Conservation (phyloP, 352 stramenopile species). For the Elongisporangium anandrum region DNA sequence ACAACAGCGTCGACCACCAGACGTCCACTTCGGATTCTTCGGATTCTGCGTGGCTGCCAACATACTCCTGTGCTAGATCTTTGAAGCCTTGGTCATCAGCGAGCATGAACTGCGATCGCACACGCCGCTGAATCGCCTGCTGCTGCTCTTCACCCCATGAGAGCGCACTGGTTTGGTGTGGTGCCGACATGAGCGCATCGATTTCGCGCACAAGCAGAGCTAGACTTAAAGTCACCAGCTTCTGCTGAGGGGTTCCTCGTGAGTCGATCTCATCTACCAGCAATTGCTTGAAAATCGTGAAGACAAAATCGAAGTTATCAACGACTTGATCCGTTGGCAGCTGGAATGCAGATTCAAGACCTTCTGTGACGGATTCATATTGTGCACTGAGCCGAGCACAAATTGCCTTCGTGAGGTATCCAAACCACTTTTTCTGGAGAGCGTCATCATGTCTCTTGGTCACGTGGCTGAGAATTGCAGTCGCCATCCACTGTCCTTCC, state of each 20-base stretch:
- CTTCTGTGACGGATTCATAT: conserved; percentile 8
- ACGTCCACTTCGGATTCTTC: background rate
- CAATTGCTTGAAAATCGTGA: conserved; percentile 26
- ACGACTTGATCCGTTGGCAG: conserved; percentile 20
- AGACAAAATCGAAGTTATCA: conserved; percentile 19
- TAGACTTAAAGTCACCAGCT: background rate
- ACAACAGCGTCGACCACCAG: conserved; percentile 45
- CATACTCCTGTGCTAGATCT: background rate
- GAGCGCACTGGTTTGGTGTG: conserved; percentile 1
- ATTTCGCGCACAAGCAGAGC: background rate
- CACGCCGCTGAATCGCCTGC: conserved; percentile 23
- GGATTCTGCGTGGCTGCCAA: background rate
- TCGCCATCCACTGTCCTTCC: conserved; percentile 24
- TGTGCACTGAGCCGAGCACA: conserved; percentile 21
- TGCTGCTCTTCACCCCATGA: conserved; percentile 42
- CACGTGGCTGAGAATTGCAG: conserved; percentile 40
- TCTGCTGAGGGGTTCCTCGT: background rate
- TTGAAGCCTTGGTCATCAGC: background rate
- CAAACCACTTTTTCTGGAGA: conserved; percentile 27
- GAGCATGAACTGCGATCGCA: conserved; percentile 30
- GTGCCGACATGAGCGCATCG: background rate
- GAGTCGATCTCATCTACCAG: conserved; percentile 20
- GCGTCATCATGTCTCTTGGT: conserved; percentile 7
- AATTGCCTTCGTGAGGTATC: conserved; percentile 48
- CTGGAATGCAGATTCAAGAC: conserved; percentile 14